These are phyloP conservation scores for Citrullus colocynthis DNA, from an alignment of 306 rosid genomes.

Conservation along the genomic window DNA sequence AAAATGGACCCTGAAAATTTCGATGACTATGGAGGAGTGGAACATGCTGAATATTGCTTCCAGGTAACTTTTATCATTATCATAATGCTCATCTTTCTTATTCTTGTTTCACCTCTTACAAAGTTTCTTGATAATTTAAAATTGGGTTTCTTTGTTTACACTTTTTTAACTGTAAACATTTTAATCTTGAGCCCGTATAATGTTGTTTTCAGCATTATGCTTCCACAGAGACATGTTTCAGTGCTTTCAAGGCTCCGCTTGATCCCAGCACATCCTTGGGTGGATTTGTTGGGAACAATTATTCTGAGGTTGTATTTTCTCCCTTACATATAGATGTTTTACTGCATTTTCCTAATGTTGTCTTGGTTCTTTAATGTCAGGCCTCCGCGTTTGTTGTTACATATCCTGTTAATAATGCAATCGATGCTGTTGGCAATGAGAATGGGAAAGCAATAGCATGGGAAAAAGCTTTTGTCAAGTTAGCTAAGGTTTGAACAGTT, in stretches of 20 bases:
- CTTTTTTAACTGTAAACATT: background rate
- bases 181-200: slow-evolving; percentile 10
- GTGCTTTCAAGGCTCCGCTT: slow-evolving; percentile 94
- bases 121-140: background rate
- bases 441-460: slow-evolving; percentile 74
- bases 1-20: slow-evolving; percentile 88
- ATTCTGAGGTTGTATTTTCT: slow-evolving; percentile 54
- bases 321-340: background rate
- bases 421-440: slow-evolving; percentile 58
- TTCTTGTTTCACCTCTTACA: background rate
- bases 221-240: slow-evolving; percentile 84
- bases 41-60: slow-evolving; percentile 88
- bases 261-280: slow-evolving; percentile 89
- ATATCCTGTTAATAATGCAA: slow-evolving; percentile 81
- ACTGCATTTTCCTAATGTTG: slow-evolving; percentile 12
- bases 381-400: slow-evolving; percentile 87
- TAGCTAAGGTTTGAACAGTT: slow-evolving; percentile 61
- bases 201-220: slow-evolving; percentile 58
- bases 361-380: slow-evolving; percentile 34
- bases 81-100: background rate
- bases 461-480: slow-evolving; percentile 77
- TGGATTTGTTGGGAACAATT: slow-evolving; percentile 84
- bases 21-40: slow-evolving; percentile 82
- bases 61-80: slow-evolving; percentile 42
- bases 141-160: background rate